phyloP scores from a whole-genome alignment of 2,329 filamentous ascomycete genomes.

The Paracoccidioides brasiliensis region DNA sequence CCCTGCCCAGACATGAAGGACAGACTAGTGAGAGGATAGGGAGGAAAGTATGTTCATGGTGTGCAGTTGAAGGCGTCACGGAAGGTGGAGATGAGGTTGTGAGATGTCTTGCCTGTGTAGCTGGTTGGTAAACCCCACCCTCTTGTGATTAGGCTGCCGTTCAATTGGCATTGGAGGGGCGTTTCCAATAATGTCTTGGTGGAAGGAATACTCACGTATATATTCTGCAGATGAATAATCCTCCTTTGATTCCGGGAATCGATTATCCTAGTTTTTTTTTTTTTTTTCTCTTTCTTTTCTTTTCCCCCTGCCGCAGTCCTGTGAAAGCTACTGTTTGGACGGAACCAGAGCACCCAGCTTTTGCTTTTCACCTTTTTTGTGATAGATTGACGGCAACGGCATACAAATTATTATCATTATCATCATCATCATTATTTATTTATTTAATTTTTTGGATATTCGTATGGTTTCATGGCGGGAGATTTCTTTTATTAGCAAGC shows the following conservation, averaged over 20 bases:
- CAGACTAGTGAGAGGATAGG: conserved; percentile 6
- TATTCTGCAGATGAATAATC: not conserved
- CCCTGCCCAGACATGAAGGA: not conserved
- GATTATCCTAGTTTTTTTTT: not conserved
- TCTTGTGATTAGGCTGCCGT: not conserved
- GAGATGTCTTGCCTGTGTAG: conserved; percentile 26
- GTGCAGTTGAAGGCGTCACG: conserved; percentile 27
- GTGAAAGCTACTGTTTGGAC: no score
- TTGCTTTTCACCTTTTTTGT: not conserved
- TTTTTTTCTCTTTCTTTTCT: not conserved
- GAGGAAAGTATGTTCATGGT: conserved; percentile 28
- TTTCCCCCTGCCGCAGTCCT: no score
- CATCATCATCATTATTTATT: no score
- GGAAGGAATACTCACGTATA: not conserved
- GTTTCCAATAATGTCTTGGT: not conserved
- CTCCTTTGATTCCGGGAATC: no score
- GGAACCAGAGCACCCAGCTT: not conserved
- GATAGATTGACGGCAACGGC: not conserved
- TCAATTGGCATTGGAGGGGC: no score
- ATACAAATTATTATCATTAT: not conserved
- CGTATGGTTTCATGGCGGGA: not conserved
- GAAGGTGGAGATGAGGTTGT: conserved; percentile 26
- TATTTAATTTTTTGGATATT: not conserved
- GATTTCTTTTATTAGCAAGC: not conserved
- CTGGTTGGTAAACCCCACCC: conserved; percentile 7